A percentile compares a stretch with the other conserved stretches of the same genome.
These are phyloP conservation scores for Neonectria hederae DNA, from an alignment of 2,329 filamentous ascomycete genomes.

Conservation along the genomic window DNA sequence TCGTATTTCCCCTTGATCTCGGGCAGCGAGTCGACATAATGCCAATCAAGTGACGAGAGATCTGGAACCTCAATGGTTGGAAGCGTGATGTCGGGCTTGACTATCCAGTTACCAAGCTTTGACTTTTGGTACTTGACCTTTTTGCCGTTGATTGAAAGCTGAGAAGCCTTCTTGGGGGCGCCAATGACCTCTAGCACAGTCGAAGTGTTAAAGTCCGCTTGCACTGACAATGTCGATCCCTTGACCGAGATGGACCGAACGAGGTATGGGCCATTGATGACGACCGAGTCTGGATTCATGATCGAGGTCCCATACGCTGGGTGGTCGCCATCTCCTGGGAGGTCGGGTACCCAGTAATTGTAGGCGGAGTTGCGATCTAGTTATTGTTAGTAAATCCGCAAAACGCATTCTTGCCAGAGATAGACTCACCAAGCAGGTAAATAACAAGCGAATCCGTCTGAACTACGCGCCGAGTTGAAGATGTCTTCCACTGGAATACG, in stretches of 20 bases:
- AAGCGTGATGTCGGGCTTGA: conserved; percentile 59
- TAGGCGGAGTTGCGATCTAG: conserved; percentile 72
- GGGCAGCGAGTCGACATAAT: conserved; percentile 75
- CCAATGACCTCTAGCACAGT: conserved; percentile 75
- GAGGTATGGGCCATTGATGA: conserved; percentile 72
- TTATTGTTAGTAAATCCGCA: not conserved
- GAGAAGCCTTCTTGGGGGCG: conserved; percentile 59
- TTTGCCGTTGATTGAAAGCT: conserved; percentile 55
- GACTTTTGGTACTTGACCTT: conserved; percentile 48
- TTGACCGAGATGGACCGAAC: conserved; percentile 67
- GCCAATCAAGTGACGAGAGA: conserved; percentile 71
- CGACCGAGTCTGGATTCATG: conserved; percentile 47
- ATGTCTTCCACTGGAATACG: conserved; percentile 47
- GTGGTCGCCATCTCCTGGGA: conserved; percentile 48
- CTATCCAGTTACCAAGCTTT: conserved; percentile 58
- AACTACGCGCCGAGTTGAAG: conserved; percentile 42
- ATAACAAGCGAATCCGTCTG: conserved; percentile 53
- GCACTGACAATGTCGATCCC: conserved; percentile 67
- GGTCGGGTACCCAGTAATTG: conserved; percentile 73
- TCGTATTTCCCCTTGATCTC: conserved; percentile 73
- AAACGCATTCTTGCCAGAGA: accelerated
- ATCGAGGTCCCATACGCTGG: conserved; percentile 47
- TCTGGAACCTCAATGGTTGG: conserved; percentile 64
- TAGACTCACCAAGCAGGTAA: conserved; percentile 48
- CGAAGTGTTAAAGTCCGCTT: conserved; percentile 77